Conservation (phyloP, 2,329 filamentous ascomycete species). For the Penicillium sp. region DNA sequence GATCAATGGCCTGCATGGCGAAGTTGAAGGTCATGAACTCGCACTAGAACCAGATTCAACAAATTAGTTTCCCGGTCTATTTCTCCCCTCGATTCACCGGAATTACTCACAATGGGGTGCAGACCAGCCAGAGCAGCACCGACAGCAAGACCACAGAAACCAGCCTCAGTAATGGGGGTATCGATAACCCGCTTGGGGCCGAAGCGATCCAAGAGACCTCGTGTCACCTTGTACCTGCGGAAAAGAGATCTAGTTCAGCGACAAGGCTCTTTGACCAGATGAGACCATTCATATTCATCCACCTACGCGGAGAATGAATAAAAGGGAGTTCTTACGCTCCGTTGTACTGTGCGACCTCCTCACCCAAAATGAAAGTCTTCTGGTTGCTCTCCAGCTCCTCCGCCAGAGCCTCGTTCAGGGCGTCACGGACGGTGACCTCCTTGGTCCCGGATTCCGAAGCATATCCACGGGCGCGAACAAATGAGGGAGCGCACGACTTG, state of each 20-base stretch:
- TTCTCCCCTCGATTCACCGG: conserved; percentile 1
- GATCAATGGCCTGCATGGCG: conserved; percentile 99
- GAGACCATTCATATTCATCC: not conserved
- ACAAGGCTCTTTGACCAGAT: conserved; percentile 1
- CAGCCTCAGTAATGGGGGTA: conserved; percentile 95
- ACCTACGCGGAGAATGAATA: conserved; percentile 1
- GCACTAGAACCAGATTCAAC: conserved; percentile 53
- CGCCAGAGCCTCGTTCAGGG: conserved; percentile 93
- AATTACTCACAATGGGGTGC: conserved; percentile 74
- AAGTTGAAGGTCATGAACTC: conserved; percentile 99
- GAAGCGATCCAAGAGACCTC: conserved; percentile 93
- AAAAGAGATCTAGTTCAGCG: conserved; percentile 34
- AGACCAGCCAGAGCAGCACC: conserved; percentile 92
- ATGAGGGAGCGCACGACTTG: conserved; percentile 46
- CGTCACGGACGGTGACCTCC: conserved; percentile 95
- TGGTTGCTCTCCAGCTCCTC: conserved; percentile 93
- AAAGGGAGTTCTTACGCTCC: conserved; percentile 60
- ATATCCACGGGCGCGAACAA: conserved; percentile 51
- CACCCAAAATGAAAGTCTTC: conserved; percentile 93
- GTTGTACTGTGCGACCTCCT: conserved; percentile 99
- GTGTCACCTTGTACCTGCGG: conserved; percentile 89
- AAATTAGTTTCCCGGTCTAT: conserved; percentile 5
- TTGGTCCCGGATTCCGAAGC: conserved; percentile 62
- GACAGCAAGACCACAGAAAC: conserved; percentile 88
- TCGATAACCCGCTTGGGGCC: conserved; percentile 97